Base-by-base conservation (phyloP, 495 filamentous ascomycete genomes). In the Hyaloscypha bicolor region DNA sequence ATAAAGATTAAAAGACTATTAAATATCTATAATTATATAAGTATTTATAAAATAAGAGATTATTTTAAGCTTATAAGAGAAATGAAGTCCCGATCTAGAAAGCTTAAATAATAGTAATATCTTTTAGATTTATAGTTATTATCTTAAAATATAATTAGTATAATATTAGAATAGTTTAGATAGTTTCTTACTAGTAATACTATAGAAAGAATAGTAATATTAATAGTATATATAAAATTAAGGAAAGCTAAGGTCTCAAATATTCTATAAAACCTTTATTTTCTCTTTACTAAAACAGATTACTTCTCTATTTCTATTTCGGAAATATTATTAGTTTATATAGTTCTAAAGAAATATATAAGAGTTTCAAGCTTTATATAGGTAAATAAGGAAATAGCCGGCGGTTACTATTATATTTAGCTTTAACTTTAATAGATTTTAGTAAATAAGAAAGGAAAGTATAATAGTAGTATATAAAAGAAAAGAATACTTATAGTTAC, bases 21-120 rank as follows among this genome's bases (percentile, higher is more conserved):
- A 75, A 78, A 16, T 25, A 53, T 53, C 48, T 53, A 25, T 53
- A 25, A 76, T 75, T 21, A 3, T 62, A 86, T 73, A 22, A 85
- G 77, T 73, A 83, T 86, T 22, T 80, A 82, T 16, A 83, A 51
- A 33, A 22, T 87, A 72, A 12, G 85, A 76, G 74, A 84, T 79
- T 80, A 12, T 82, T 83, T 8, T 81, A 83, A 3, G 62, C 52
- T 64, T 64, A 55, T 33, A 62, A 51, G n/a, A 52, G 60, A 25
- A 52, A 62, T n/a, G 42, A 62, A 51, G 37, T 62, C 29, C 51
- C 62, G 11, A 64, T 19, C 85, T 85, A 87, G 74, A 87, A 87
- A 29, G 83, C 82, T 70, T 87, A 78, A 67, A 91, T 79, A 12
- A 83, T 83, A 0, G 78, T 79, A 37, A 22, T 62, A 16, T 83